Percentiles rank a stretch among this genome's conserved stretches.
Conservation (phyloP, 2,329 filamentous ascomycete species). For the Ophiocordyceps polyrhachis-furcata region DNA sequence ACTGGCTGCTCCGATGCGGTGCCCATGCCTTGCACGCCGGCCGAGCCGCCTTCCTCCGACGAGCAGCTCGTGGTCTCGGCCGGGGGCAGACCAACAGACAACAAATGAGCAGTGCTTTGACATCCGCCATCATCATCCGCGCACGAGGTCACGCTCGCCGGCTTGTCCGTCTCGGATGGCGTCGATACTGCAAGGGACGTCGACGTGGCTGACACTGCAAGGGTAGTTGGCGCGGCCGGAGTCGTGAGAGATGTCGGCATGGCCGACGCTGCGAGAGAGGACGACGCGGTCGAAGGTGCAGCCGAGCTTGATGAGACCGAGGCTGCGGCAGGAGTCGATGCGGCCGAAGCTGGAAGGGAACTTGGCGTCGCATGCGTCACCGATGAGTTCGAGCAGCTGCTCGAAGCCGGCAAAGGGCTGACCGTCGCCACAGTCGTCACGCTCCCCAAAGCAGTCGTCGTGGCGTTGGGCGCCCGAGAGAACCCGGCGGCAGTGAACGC, state of each 20-base stretch:
- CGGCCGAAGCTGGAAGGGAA: neutral
- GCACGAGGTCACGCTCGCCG: neutral
- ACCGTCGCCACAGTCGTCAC: neutral
- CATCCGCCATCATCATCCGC: neutral
- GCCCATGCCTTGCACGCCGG: neutral
- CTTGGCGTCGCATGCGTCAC: neutral
- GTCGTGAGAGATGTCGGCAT: neutral
- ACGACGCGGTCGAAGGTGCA: neutral
- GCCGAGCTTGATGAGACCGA: neutral
- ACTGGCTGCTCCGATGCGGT: neutral
- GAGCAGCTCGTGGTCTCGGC: neutral
- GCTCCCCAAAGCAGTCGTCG: neutral
- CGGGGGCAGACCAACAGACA: neutral
- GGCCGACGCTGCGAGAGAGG: neutral
- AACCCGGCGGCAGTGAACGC: neutral
- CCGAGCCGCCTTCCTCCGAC: neutral
- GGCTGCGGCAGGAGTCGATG: neutral
- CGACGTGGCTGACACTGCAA: neutral
- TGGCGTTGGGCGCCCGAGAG: neutral
- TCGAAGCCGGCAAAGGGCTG: neutral
- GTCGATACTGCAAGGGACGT: neutral
- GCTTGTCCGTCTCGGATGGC: neutral
- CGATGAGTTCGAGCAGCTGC: constrained; percentile 1
- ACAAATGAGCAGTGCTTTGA: neutral
- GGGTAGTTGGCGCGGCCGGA: neutral